Percentiles rank a stretch among this genome's conserved stretches.
Conservation (phyloP, 257 asterid species). For the Ligustrum vulgare region DNA sequence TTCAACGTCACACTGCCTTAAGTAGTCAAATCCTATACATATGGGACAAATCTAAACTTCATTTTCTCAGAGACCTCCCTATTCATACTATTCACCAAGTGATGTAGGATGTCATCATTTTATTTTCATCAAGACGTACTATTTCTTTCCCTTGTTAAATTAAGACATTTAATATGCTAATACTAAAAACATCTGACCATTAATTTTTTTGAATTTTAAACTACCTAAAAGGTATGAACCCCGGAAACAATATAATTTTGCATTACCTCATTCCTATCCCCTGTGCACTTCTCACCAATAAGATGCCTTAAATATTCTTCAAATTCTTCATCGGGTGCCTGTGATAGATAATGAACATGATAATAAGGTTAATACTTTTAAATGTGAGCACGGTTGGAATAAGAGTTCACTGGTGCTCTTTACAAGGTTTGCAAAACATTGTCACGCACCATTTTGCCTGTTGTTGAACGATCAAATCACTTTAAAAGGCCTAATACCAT, state of each 20-base stretch:
- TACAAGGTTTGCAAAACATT: not conserved
- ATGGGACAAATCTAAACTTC: not conserved
- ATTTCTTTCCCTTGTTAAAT: not conserved
- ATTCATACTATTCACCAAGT: not conserved
- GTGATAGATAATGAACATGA: slow-evolving; percentile 19
- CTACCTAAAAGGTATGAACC: not conserved
- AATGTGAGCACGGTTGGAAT: not conserved
- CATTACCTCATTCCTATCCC: slow-evolving; percentile 81
- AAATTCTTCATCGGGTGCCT: slow-evolving; percentile 99
- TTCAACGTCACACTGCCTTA: not conserved
- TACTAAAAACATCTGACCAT: not conserved
- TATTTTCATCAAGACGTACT: not conserved
- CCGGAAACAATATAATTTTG: slow-evolving; percentile 10
- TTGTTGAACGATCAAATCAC: not conserved
- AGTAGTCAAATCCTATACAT: not conserved
- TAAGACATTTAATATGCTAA: not conserved
- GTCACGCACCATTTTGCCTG: not conserved
- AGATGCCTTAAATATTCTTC: slow-evolving; percentile 89
- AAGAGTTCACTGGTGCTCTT: not conserved
- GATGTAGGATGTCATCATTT: not conserved
- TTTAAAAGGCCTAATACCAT: not conserved
- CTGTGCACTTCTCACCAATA: slow-evolving; percentile 77
- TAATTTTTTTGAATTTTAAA: not conserved
- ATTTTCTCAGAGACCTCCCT: not conserved
- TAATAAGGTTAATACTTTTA: not conserved